Evolutionary conservation across 306 rosid genomes (phyloP).

Genomic region (Neltuma alba): DNA sequence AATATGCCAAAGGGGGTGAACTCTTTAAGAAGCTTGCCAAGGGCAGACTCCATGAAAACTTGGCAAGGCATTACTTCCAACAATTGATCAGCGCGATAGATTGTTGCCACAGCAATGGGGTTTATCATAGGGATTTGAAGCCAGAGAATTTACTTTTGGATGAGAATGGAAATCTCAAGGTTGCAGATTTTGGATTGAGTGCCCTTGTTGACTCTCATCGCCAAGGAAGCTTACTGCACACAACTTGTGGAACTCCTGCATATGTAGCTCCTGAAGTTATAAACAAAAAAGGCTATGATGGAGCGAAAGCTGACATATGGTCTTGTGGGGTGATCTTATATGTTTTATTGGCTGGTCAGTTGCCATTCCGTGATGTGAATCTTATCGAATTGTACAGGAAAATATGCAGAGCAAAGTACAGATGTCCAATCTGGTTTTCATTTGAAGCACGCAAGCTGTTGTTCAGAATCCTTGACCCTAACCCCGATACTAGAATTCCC

Average conservation of each 20-base stretch:
- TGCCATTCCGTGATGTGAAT: slow-evolving; percentile 49
- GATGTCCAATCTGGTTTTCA: slow-evolving; percentile 50
- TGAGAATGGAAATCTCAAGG: slow-evolving; percentile 48
- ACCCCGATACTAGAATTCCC: slow-evolving; percentile 45
- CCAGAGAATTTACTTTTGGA: slow-evolving; percentile 56
- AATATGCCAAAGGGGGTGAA: slow-evolving; percentile 57
- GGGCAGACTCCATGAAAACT: slow-evolving; percentile 38
- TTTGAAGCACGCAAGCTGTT: slow-evolving; percentile 41
- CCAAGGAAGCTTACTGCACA: slow-evolving; percentile 36
- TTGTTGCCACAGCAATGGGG: slow-evolving; percentile 51
- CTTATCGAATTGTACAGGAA: slow-evolving; percentile 44
- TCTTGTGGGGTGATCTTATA: slow-evolving; percentile 51
- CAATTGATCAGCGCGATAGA: slow-evolving; percentile 47
- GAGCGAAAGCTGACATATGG: slow-evolving; percentile 51
- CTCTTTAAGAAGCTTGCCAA: slow-evolving; percentile 42
- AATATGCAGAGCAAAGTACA: slow-evolving; percentile 38
- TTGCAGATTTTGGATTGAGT: slow-evolving; percentile 54
- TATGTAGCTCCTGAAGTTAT: slow-evolving; percentile 54
- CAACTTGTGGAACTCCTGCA: slow-evolving; percentile 53
- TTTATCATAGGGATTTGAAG: slow-evolving; percentile 59
- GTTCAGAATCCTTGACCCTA: slow-evolving; percentile 43
- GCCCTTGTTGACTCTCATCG: slow-evolving; percentile 38
- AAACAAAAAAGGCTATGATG: slow-evolving; percentile 42
- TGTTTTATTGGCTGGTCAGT: slow-evolving; percentile 51
- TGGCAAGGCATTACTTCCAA: slow-evolving; percentile 49